Base-by-base conservation (phyloP, 768 basidiomycete species). In the Serendipita sp. region DNA sequence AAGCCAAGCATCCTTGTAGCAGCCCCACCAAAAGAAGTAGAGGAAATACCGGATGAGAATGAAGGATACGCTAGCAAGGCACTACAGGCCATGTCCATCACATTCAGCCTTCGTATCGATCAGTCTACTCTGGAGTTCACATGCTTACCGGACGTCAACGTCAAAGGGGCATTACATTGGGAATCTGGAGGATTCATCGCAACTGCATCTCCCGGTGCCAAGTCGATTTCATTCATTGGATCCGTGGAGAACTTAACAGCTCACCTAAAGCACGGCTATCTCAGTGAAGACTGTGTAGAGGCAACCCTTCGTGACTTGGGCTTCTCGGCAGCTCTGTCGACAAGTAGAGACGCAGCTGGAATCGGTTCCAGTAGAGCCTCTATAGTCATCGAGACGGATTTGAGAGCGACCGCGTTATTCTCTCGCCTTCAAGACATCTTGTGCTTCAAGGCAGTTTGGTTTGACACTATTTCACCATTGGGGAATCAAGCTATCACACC, bases 381-480 rank as follows among this genome's bases (percentile, higher is more conserved):
- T 0, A 73, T 90, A 44, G 79, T 88, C 4, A 71, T 93, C n/a
- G 90, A 91, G 70, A 93, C 92, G 0, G 87, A 91, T 70, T 81
- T 97, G 63, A 77, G 84, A 2, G 89, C 87, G 0, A 84, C 79
- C 3, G 80, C 94, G 44, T 83, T 85, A 23, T 86, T 97, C 69
- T 88, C 89, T 3, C 83, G 92, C 11, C 74, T 96, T 33, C 92
- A 94, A 73, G 93, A 96, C 70, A 84, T 94, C 63, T 78, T 97
- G 18, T 93, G 90, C 72, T 91, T 95, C 80, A 94, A 94, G 72
- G 91, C 92, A 3, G 90, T 95, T 11, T 95, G 92, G 91, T 72
- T 95, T 52, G 91, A 94, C 70, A 83, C 84, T 43, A 89, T 94
- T 31, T 89, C 91, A 0, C 75, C 88, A 5, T 81, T 93, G 69